Conservation (phyloP, 495 filamentous ascomycete genomes). For the Aspergillus funiculosus region DNA sequence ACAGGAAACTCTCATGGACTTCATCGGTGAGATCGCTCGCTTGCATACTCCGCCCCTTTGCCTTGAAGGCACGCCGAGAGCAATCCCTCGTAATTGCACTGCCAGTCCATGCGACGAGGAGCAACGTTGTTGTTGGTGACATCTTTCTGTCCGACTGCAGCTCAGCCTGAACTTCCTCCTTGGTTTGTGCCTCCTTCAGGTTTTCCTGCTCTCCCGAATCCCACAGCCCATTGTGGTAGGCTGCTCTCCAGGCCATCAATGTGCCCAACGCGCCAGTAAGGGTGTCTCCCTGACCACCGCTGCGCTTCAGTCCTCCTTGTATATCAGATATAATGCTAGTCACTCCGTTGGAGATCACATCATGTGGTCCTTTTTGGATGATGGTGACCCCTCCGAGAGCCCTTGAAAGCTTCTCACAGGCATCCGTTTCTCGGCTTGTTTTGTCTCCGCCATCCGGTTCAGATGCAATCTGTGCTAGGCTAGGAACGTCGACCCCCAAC, state of each 20-base stretch:
- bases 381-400: slow-evolving; percentile 86
- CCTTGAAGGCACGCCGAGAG: slow-evolving; percentile 78
- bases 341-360: slow-evolving; percentile 79
- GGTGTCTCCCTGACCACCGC: slow-evolving; percentile 93
- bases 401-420: slow-evolving; percentile 66
- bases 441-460: slow-evolving; percentile 37
- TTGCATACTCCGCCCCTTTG: slow-evolving; percentile 85
- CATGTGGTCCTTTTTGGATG: slow-evolving; percentile 80
- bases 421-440: slow-evolving; percentile 42
- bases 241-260: slow-evolving; percentile 77
- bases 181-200: slow-evolving; percentile 32
- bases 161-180: slow-evolving; percentile 39
- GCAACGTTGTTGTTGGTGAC: slow-evolving; percentile 58
- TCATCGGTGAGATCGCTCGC: slow-evolving; percentile 92
- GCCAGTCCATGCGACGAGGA: slow-evolving; percentile 79
- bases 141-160: slow-evolving; percentile 41
- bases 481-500: slow-evolving; percentile 53
- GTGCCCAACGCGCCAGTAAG: slow-evolving; percentile 86
- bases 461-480: slow-evolving; percentile 36
- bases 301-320: slow-evolving; percentile 78
- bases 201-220: slow-evolving; percentile 51
- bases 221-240: slow-evolving; percentile 82
- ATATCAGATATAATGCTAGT: slow-evolving; percentile 67
- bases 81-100: slow-evolving; percentile 86
- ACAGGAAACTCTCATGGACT: slow-evolving; percentile 75